Percentiles rank a stretch among this genome's conserved stretches.
phyloP scores from a whole-genome alignment of 441 rosid genomes.

The Euphorbia celastroides region DNA sequence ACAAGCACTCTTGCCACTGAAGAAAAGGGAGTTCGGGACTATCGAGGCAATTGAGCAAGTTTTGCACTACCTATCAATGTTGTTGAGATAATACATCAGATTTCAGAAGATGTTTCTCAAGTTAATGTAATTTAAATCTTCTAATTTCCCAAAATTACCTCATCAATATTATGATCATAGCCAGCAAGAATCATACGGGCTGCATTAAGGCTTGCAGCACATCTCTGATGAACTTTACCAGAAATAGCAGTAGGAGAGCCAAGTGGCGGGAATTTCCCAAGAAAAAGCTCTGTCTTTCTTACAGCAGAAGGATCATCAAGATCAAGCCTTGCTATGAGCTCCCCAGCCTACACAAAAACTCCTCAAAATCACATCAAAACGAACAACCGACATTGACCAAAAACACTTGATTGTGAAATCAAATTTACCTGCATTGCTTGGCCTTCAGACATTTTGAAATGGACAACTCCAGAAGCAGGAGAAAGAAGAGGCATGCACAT shows the following conservation, averaged over 20 bases:
- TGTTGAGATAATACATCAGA: constrained; percentile 13
- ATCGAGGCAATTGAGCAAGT: constrained; percentile 87
- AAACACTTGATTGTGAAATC: constrained; percentile 8
- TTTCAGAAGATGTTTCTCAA: constrained; percentile 1
- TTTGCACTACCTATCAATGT: constrained; percentile 74
- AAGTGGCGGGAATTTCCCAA: constrained; percentile 81
- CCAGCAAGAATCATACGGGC: constrained; percentile 99
- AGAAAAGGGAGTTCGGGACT: constrained; percentile 99
- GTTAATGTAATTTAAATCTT: not conserved
- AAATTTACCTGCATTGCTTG: constrained; percentile 96
- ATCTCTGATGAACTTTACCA: constrained; percentile 98
- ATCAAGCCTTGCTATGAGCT: constrained; percentile 95
- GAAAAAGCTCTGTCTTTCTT: constrained; percentile 95
- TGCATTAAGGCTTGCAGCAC: constrained; percentile 94
- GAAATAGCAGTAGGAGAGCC: constrained; percentile 96
- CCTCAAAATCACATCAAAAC: constrained; percentile 15
- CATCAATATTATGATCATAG: constrained; percentile 89
- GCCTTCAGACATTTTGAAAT: constrained; percentile 94
- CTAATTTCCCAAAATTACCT: constrained; percentile 69
- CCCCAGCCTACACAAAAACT: constrained; percentile 75
- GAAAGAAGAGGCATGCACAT: constrained; percentile 99
- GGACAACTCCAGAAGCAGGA: constrained; percentile 93
- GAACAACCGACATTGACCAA: not conserved
- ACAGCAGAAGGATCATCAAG: constrained; percentile 99
- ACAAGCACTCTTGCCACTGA: constrained; percentile 99